These are phyloP conservation scores for Alliaria petiolata DNA, from an alignment of 345 rosid genomes.

Conservation along the genomic window DNA sequence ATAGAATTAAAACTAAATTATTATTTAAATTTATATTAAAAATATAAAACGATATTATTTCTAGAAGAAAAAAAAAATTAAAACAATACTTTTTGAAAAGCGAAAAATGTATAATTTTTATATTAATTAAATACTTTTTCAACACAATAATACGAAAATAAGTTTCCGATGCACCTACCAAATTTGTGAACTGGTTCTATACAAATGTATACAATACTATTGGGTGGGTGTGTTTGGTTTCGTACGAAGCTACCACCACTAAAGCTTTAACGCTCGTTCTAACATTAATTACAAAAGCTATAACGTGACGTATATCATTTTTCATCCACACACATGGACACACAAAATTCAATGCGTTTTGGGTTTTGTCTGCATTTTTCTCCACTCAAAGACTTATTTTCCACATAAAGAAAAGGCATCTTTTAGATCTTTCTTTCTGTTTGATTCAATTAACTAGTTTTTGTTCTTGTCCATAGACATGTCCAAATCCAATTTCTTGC, in stretches of 20 bases:
- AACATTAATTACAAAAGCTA: not conserved
- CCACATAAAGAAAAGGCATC: not conserved
- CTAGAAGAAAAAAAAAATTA: too few relatives aligned
- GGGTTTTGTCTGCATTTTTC: not conserved
- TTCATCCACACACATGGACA: not conserved
- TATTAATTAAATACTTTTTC: too few relatives aligned
- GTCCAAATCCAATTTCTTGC: slow-evolving; percentile 8
- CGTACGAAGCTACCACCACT: not conserved
- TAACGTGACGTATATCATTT: not conserved
- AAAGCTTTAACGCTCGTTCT: not conserved
- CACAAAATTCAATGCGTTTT: not conserved
- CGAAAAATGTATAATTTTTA: too few relatives aligned
- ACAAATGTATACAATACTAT: not conserved
- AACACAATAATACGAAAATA: too few relatives aligned
- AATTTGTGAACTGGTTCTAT: not conserved
- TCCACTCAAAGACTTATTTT: not conserved
- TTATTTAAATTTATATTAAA: too few relatives aligned
- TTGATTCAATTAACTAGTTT: slow-evolving; percentile 1
- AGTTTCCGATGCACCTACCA: not conserved
- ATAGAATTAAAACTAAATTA: too few relatives aligned
- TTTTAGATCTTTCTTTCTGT: slow-evolving; percentile 14
- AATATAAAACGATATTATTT: too few relatives aligned
- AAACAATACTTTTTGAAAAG: too few relatives aligned
- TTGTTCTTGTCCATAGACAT: slow-evolving; percentile 4
- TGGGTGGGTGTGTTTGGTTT: not conserved